Base-by-base conservation (phyloP, 805 yeast genomes). In the Teunomyces kruisii region DNA sequence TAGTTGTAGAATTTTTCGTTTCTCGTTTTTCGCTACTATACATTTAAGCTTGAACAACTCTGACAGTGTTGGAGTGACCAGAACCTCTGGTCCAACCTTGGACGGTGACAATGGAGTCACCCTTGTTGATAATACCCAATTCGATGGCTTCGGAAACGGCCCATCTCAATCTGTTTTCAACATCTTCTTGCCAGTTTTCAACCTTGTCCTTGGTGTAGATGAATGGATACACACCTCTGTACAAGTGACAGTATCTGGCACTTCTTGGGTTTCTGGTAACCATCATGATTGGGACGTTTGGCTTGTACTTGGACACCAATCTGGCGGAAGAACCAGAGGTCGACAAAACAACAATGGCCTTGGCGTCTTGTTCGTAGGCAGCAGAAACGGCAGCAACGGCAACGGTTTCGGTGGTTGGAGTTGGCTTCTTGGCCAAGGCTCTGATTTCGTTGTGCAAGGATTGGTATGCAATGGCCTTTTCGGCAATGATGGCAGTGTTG, bases 21-120 rank as follows among this genome's bases (percentile, higher is more conserved):
- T 26, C 22, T 19, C 28, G 28, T 26, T 9, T 26, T 10, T 26
- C 28, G 28, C 12, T 35, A 35, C 22, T 32, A 40, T 44, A 36
- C 26, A 44, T 35, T 69, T 75, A 84, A 67, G 89, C 92, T 68
- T 80, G 79, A 60, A 89, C 78, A 64, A 92, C 83, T 80, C 98
- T 92, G 72, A 94, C 81, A 54, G 99, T 94, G 87, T 94, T 94
- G 66, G 99, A 88, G 85, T 94, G 97, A 68, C 99, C 99, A 57
- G 89, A 80, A 76, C 98, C 98, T 71, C 92, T 87, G 66, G 96
- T 88, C 92, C 96, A 94, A 71, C 99, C 99, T 81, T 94, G 99
- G 72, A 94, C 86, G 66, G 96, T 88, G 57, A 94, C 88, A 61
- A 89, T 86, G 50, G 86, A 76, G 70, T 90, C 97, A 72, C 96